These are phyloP conservation scores for Pueraria montana DNA, from an alignment of 306 rosid species.

Conservation along the genomic window DNA sequence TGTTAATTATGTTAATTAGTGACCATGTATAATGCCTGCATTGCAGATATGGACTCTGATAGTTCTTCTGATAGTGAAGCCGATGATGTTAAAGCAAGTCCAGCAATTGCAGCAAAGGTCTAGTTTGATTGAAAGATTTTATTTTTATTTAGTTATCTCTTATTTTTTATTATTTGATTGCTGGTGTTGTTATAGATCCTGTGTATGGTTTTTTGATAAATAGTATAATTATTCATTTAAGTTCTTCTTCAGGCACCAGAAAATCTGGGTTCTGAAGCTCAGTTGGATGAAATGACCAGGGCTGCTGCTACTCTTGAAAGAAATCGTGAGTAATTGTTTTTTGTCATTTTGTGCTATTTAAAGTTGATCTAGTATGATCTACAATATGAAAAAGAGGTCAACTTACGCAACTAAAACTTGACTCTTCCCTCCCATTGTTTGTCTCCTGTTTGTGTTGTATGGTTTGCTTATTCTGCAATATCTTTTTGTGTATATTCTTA, in stretches of 20 bases:
- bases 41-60: conserved; percentile 68
- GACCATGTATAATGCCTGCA: conserved; percentile 29
- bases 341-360: conserved; percentile 34
- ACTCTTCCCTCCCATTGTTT: conserved; percentile 14
- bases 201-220: conserved; percentile 14
- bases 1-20: conserved; percentile 6
- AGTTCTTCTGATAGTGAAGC: conserved; percentile 71
- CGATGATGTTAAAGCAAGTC: conserved; percentile 60
- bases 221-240: conserved; percentile 7
- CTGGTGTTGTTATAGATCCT: conserved; percentile 38
- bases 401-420: conserved; percentile 16
- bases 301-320: conserved; percentile 61
- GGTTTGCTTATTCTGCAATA: conserved; percentile 4
- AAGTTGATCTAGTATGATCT: conserved; percentile 17
- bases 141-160: conserved; percentile 1
- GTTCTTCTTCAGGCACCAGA: conserved; percentile 64
- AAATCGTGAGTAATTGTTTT: conserved; percentile 71
- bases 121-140: conserved; percentile 34
- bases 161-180: conserved; percentile 40
- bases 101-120: conserved; percentile 61
- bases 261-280: conserved; percentile 57
- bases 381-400: conserved; percentile 10
- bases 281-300: conserved; percentile 56
- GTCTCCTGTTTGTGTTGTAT: conserved; percentile 39
- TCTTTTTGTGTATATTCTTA: background rate